Base-by-base conservation (phyloP, 257 asterid genomes). In the Solanum sitiens region DNA sequence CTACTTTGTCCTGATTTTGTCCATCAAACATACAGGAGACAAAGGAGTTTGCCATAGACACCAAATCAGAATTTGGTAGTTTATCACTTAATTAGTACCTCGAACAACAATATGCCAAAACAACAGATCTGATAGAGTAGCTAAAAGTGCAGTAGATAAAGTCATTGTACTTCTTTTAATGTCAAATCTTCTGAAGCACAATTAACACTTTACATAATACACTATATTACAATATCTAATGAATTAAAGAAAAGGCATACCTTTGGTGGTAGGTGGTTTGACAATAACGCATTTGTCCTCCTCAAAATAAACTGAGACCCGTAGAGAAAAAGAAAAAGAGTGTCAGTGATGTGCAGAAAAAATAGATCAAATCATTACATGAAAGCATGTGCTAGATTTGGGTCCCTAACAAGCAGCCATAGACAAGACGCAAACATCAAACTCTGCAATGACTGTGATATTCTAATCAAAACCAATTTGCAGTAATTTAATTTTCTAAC, bases 261-360 rank as follows among this genome's bases (percentile, higher is more conserved):
- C 99, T 97, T 97, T 20, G 99, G 99, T 40, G 99, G 99, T 89
- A 97, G 93, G 95, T 97, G 99, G 89, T 95, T 97, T 32, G 99
- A 97, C 59, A 95, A 91, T 79, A 97, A 90, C n/a, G 98, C 93
- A 92, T 95, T 97, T 85, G 99, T 97, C 96, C 99, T 94, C 93
- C 99, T 93, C 93, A 97, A 89, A 91, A 97, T 95, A 91, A 95
- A 97, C 98, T 95, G 98, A 88, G 92, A 90, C 37, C 71, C 83
- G 61, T 89, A 89, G 33, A 82, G 2, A 87, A 40, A 50, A 71
- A 21, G 5, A 75, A 77, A 71, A 45, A 79, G 25, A 87, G 67
- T 89, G 65, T 84, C 67, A 90, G 92, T 45, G 76, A 87, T 83
- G 80, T 84, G 68, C 42, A 80, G 25, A 50, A 80, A 45, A 45